Base-by-base conservation (phyloP, 202 grass and related monocot species). In the Panicum virgatum region DNA sequence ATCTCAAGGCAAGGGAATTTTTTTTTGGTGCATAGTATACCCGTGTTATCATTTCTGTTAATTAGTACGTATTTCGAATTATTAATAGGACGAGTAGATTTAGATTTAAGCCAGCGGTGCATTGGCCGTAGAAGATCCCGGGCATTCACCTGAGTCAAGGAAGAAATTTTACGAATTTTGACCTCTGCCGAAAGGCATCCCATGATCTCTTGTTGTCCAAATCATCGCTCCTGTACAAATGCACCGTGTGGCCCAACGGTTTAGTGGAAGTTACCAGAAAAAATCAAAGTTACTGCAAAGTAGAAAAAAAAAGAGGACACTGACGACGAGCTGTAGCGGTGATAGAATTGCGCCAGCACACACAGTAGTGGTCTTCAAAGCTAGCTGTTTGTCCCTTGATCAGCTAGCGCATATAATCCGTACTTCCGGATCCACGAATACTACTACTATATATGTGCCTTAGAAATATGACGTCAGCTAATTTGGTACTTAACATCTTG, bases 201-300 rank as follows among this genome's bases (percentile, higher is more conserved):
- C 50, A 79, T 69, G 75, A 80, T 59, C 67, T 62, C 38, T 51
- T 66, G 20, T 76, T 83, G 67, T 88, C 75, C 75, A 79, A 83
- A 36, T 88, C 86, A 74, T 67, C 51, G 59, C 75, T 9, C 8
- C 72, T 16, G 34, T 47, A 56, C 64, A 63, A 56, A 72, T 64
- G 23, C 73, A 39, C 20, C 42, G 44, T 30, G 9, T n/a, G 79
- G 44, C 22, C 22, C n/a, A 66, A 58, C 66, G 43, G 16, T 71
- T 66, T 22, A 57, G 71, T 42, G 53, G 73, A 60, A 76, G 53
- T 76, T 76, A 76, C 73, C 53, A 23, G 72, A 56, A 32, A 16
- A 52, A 53, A 46, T 46, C 60, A 65, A 64, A 77, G 38, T 45
- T 70, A 66, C 68, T 6, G 48, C 30, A 29, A 82, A 45, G 42